Evolutionary conservation across 129 eudicot genomes (phyloP).

Genomic region (Helianthus tuberosus): DNA sequence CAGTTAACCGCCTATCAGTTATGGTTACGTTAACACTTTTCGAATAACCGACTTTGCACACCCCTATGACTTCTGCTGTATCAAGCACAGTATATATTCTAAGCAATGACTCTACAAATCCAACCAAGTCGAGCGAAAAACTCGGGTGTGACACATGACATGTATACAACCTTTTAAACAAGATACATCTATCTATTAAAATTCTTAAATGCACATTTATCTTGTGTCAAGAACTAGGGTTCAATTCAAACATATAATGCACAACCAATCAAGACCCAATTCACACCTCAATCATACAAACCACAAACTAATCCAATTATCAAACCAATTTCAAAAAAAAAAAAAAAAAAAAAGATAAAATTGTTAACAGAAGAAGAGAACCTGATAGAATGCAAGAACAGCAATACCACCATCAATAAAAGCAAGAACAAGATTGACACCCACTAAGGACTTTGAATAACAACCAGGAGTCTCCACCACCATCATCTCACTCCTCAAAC

Average conservation of each 20-base stretch:
- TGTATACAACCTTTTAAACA: background rate
- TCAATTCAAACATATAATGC: background rate
- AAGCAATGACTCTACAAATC: too few relatives aligned
- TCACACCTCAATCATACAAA: background rate
- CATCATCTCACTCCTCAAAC: slow-evolving; percentile 43
- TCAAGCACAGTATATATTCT: too few relatives aligned
- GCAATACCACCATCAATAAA: slow-evolving; percentile 66
- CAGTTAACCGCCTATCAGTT: too few relatives aligned
- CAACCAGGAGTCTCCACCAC: slow-evolving; percentile 53
- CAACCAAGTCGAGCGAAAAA: too few relatives aligned
- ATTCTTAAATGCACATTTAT: background rate
- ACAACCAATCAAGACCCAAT: background rate
- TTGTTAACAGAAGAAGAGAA: slow-evolving; percentile 4
- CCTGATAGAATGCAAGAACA: slow-evolving; percentile 76
- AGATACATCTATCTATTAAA: background rate
- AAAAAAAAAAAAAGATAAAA: background rate
- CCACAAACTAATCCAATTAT: background rate
- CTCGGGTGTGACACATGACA: background rate
- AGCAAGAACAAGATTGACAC: slow-evolving; percentile 64
- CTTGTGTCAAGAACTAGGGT: background rate
- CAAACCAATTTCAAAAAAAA: background rate
- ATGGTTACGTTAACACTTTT: too few relatives aligned
- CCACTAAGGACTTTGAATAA: slow-evolving; percentile 55
- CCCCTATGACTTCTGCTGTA: too few relatives aligned
- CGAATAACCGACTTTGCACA: too few relatives aligned